phyloP scores from a whole-genome alignment of 2,329 filamentous ascomycete species.

The Colletotrichum limetticola region DNA sequence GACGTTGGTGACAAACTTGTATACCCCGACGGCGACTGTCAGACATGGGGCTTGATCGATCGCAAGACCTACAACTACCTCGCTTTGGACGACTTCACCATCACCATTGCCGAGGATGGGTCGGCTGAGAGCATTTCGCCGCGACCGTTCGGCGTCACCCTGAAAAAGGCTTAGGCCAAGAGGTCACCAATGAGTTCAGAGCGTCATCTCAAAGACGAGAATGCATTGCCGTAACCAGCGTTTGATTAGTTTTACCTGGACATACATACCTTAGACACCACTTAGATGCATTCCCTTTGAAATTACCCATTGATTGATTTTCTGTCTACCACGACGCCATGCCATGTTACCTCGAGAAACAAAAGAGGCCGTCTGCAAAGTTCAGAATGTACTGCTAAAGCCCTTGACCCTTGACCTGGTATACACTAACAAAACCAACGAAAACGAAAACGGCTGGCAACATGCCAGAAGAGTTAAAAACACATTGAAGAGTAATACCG shows the following conservation, averaged over 20 bases:
- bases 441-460: neutral
- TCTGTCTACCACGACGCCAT: conserved; percentile 31
- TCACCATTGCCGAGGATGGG: conserved; percentile 28
- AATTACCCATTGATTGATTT: conserved; percentile 11
- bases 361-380: conserved; percentile 13
- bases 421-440: conserved; percentile 24
- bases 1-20: conserved; percentile 40
- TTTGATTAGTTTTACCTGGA: neutral
- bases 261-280: neutral
- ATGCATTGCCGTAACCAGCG: neutral
- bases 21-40: conserved; percentile 43
- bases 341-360: conserved; percentile 27
- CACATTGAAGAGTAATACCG: conserved; percentile 20
- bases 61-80: conserved; percentile 46
- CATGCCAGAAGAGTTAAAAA: conserved; percentile 17
- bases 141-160: conserved; percentile 7
- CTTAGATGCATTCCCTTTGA: neutral
- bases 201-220: neutral
- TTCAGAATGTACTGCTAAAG: neutral
- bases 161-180: neutral
- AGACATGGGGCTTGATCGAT: conserved; percentile 47
- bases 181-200: too few relatives aligned
- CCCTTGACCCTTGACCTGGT: conserved; percentile 21
- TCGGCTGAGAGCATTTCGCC: conserved; percentile 16
- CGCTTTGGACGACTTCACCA: conserved; percentile 44